Conservation (phyloP, 225 moss, liverwort and hornwort genomes). For the Pseudoscleropodium purum region DNA sequence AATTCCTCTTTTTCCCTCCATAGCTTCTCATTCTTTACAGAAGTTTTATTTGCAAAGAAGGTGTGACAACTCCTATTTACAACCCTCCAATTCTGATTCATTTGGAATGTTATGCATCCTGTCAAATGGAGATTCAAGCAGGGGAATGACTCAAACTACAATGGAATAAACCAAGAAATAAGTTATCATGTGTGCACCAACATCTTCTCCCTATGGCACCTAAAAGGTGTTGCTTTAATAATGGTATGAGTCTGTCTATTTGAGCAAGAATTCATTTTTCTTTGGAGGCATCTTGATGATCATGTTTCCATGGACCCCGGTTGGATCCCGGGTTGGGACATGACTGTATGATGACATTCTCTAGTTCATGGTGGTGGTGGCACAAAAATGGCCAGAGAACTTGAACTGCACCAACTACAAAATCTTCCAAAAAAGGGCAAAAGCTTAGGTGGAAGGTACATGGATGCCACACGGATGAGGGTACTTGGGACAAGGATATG, state of each 20-base stretch:
- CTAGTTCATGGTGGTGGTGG: not conserved
- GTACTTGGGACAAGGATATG: not conserved
- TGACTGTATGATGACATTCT: not conserved
- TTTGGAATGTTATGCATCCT: not conserved
- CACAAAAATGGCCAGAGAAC: not conserved
- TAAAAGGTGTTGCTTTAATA: not conserved
- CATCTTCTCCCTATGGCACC: not conserved
- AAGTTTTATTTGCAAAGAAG: not conserved
- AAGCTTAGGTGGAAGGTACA: slow-evolving; percentile 14
- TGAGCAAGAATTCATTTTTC: not conserved
- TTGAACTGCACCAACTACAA: slow-evolving; percentile 20
- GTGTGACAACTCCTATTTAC: too few relatives aligned
- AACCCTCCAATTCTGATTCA: too few relatives aligned
- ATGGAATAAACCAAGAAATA: not conserved
- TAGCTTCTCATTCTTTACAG: too few relatives aligned
- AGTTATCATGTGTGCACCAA: not conserved
- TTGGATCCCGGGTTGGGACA: not conserved
- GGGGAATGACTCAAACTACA: too few relatives aligned
- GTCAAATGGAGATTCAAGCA: not conserved
- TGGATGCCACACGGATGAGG: accelerated
- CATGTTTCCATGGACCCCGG: not conserved
- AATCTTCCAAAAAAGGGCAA: not conserved
- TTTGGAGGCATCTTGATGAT: not conserved
- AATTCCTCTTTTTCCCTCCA: too few relatives aligned
- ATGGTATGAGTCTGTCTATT: not conserved